Conservation (phyloP, 2,329 filamentous ascomycete species). For the Pestalotiopsis sp. region DNA sequence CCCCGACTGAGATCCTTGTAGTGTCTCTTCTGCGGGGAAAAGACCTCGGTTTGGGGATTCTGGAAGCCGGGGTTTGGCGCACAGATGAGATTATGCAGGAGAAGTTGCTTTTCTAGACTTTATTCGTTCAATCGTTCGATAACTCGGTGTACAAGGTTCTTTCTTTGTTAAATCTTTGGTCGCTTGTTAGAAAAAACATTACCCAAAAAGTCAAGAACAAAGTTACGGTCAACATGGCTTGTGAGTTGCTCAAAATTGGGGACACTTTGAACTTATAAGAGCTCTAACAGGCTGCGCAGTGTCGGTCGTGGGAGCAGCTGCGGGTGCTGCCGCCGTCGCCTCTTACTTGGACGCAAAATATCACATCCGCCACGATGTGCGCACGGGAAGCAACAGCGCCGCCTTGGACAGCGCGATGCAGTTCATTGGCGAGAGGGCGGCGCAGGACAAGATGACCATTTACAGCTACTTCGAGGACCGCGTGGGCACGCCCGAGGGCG, state of each 20-base stretch:
- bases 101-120: too few species aligned
- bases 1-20: neutral
- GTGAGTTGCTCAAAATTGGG: neutral
- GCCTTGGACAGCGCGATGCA: neutral
- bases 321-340: constrained; percentile 32
- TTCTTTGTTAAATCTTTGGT: too few species aligned
- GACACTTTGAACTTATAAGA: neutral
- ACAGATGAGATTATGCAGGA: neutral
- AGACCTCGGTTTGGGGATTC: neutral
- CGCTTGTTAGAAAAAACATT: neutral
- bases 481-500: constrained; percentile 21
- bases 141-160: too few species aligned
- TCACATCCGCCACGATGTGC: constrained; percentile 64
- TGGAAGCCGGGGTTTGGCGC: neutral
- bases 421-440: neutral
- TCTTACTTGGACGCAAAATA: constrained; percentile 71
- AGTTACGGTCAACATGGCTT: neutral
- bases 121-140: too few species aligned
- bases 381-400: constrained; percentile 40
- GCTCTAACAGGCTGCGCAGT: constrained; percentile 9
- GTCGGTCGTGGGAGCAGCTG: constrained; percentile 20
- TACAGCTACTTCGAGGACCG: constrained; percentile 29
- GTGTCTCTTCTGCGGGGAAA: neutral
- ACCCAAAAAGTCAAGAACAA: neutral
- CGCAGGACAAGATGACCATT: constrained; percentile 22